A percentile compares a stretch with the other conserved stretches of the same genome.
These are phyloP conservation scores for Boletus eberwhitei DNA, from an alignment of 768 basidiomycete species.

Conservation along the genomic window DNA sequence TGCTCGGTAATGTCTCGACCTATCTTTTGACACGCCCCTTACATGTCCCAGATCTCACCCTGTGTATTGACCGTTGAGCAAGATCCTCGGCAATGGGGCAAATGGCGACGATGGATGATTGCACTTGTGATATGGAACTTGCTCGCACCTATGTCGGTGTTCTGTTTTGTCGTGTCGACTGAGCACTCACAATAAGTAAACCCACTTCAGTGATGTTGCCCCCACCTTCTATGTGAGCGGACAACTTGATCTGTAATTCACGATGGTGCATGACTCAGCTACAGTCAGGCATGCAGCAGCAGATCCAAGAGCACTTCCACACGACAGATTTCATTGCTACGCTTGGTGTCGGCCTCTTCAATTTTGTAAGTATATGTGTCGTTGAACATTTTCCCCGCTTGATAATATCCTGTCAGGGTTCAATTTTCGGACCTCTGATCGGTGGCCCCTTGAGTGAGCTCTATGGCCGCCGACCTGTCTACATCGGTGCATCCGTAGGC, in stretches of 20 bases:
- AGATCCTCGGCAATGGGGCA: slow-evolving; percentile 25
- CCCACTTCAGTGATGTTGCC: slow-evolving; percentile 16
- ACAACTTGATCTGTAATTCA: neutral
- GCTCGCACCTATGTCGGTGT: slow-evolving; percentile 25
- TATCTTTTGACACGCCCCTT: slow-evolving; percentile 4
- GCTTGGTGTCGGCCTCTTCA: slow-evolving; percentile 22
- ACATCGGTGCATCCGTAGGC: slow-evolving; percentile 19
- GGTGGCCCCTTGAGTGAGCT: slow-evolving; percentile 24
- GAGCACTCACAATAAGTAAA: slow-evolving; percentile 1
- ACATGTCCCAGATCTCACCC: slow-evolving; percentile 11
- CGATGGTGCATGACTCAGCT: neutral
- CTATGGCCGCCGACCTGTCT: slow-evolving; percentile 22
- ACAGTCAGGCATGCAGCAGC: slow-evolving; percentile 27
- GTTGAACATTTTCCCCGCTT: neutral
- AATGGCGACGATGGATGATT: slow-evolving; percentile 20
- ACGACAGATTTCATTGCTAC: slow-evolving; percentile 13
- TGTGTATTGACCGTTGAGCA: slow-evolving; percentile 16
- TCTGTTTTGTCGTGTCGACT: neutral
- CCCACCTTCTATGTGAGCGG: slow-evolving; percentile 25
- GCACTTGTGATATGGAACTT: slow-evolving; percentile 25
- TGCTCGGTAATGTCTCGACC: neutral
- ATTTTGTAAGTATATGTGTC: slow-evolving; percentile 10
- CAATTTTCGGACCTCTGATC: slow-evolving; percentile 20
- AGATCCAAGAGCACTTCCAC: slow-evolving; percentile 24
- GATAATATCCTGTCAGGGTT: slow-evolving; percentile 11